Base-by-base conservation (phyloP, 306 rosid species). In the Abrus pulchellus region DNA sequence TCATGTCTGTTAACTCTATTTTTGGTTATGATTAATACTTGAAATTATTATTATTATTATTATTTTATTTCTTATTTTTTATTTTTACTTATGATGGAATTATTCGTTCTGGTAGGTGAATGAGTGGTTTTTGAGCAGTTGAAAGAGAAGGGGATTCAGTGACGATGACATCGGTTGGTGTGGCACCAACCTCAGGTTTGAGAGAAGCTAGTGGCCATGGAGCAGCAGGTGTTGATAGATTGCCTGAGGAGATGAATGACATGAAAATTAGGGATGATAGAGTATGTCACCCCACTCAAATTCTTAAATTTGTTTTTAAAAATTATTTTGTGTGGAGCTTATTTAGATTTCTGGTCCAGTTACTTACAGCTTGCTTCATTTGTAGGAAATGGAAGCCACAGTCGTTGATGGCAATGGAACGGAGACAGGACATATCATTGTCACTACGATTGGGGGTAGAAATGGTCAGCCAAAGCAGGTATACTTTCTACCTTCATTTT, bases 381-480 rank as follows among this genome's bases (percentile, higher is more conserved):
- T 47, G 63, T 68, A 94, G 98, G 98, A 94, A 80, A 90, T 92
- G 92, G 98, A 91, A 89, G 94, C 95, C 38, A 86, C 97, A 0
- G 89, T 92, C 41, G 92, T 94, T 47, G 97, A 92, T 82, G 98
- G 97, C 62, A 94, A 94, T 52, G 98, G 97, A 83, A 94, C 98
- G 1, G 97, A 94, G 86, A 80, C 97, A 0, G 97, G 98, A 48
- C 98, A 94, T 85, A 92, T 94, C 47, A 94, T 94, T 77, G 98
- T 94, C 82, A 94, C 98, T 41, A 92, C 97, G 30, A 91, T 94
- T 80, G 98, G 98, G 30, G 98, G 98, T 77, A 89, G 93, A 91
- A 91, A 92, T 83, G 98, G 97, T 83, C 94, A 91, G 82, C 94
- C 98, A 7, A 94, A 92, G 89, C 97, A 91, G 98, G 98, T 90